Evolutionary conservation across 2,329 filamentous ascomycete genomes (phyloP).

Genomic region (Atkinsonella texensis): DNA sequence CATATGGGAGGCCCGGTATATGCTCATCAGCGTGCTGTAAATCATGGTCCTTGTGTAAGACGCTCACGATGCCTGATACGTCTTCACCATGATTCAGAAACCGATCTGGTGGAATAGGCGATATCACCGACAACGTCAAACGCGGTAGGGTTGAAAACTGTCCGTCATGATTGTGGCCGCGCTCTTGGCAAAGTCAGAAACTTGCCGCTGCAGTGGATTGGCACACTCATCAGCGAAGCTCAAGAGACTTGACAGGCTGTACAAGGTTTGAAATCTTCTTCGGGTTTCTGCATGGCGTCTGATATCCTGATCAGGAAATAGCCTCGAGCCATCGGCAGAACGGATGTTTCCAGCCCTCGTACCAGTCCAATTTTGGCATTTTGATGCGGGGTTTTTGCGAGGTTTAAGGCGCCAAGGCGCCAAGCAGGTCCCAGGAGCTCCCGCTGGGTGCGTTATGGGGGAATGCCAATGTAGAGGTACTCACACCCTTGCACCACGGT

Average conservation of each 20-base stretch:
- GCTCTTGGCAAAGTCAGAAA: no score
- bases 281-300: conserved; percentile 22
- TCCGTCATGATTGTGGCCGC: no score
- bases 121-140: no score
- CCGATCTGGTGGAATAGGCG: conserved; percentile 14
- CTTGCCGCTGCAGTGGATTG: no score
- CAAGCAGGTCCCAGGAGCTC: no score
- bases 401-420: no score
- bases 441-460: no score
- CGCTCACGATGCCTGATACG: conserved; percentile 25
- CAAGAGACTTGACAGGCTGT: conserved; percentile 27
- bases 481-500: neutral
- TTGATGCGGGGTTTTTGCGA: conserved; percentile 16
- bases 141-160: no score
- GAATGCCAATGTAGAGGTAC: no score
- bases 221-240: conserved; percentile 6
- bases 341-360: conserved; percentile 13
- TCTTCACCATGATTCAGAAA: conserved; percentile 35
- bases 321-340: conserved; percentile 11
- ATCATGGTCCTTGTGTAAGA: conserved; percentile 11
- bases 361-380: conserved; percentile 16
- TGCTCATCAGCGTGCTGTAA: conserved; percentile 17
- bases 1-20: conserved; percentile 10
- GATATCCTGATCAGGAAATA: conserved; percentile 22
- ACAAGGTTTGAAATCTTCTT: conserved; percentile 30